phyloP scores from a whole-genome alignment of 148 eudicot species.

The Pouteria glomerata region DNA sequence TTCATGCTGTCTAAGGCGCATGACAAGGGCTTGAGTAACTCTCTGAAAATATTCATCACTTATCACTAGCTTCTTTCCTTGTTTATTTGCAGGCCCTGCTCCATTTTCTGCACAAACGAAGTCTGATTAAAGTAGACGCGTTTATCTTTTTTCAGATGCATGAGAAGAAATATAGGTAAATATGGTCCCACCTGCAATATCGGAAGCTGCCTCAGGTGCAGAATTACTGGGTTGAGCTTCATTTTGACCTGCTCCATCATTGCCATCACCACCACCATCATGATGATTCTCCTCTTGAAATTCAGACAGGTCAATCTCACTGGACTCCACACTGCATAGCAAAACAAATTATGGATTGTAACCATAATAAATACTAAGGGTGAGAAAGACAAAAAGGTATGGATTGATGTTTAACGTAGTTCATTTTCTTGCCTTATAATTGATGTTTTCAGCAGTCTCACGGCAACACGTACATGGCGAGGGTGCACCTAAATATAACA shows the following conservation, averaged over 20 bases:
- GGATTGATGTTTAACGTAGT: not conserved
- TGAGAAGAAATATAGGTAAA: not conserved
- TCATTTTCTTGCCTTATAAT: conserved; percentile 62
- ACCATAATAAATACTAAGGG: not conserved
- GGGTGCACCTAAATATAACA: conserved; percentile 54
- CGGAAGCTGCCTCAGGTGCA: conserved; percentile 37
- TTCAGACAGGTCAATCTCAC: conserved; percentile 90
- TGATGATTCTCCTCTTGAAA: conserved; percentile 59
- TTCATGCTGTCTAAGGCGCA: conserved; percentile 90
- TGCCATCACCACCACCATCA: conserved; percentile 32
- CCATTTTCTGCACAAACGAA: conserved; percentile 44
- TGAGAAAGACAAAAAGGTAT: not conserved
- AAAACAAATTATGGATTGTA: conserved; percentile 10
- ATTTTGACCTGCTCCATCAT: conserved; percentile 34
- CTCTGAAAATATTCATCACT: conserved; percentile 87
- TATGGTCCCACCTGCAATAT: conserved; percentile 38
- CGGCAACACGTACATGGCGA: conserved; percentile 80
- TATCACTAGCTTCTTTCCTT: conserved; percentile 63
- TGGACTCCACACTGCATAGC: conserved; percentile 85
- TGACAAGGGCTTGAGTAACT: conserved; percentile 81
- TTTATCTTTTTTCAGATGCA: conserved; percentile 1
- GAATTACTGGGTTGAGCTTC: conserved; percentile 32
- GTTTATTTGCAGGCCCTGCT: conserved; percentile 36
- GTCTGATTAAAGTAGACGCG: not conserved
- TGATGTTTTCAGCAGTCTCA: conserved; percentile 81